phyloP scores from a whole-genome alignment of 2,329 filamentous ascomycete species.

The Pseudogymnoascus sp. region DNA sequence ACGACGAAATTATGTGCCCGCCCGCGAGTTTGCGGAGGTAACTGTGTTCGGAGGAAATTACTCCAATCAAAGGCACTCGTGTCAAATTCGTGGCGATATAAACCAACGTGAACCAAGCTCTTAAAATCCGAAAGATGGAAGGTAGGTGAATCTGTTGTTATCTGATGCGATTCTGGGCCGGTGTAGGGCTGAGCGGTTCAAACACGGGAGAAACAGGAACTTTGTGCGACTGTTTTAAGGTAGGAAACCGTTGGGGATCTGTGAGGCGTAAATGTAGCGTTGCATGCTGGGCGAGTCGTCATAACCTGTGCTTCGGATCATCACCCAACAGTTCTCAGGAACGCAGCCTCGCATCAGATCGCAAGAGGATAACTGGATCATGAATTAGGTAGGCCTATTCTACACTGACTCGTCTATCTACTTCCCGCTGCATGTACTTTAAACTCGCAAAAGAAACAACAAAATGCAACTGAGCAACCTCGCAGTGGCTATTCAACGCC shows the following conservation, averaged over 20 bases:
- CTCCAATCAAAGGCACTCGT: not conserved
- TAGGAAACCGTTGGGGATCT: constrained; percentile 8
- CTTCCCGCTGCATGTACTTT: constrained; percentile 2
- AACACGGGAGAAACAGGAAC: not conserved
- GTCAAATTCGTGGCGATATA: not conserved
- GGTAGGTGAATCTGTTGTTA: not conserved
- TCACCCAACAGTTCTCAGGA: not conserved
- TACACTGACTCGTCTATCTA: constrained; percentile 8
- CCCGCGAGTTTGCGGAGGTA: not conserved
- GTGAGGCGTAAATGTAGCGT: constrained; percentile 5
- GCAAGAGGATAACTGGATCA: constrained; percentile 4
- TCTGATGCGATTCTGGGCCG: not conserved
- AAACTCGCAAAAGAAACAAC: constrained; percentile 9
- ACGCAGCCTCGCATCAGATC: not conserved
- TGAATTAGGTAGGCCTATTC: constrained; percentile 9
- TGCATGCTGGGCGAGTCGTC: not conserved
- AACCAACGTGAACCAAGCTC: not conserved
- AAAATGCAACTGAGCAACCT: not conserved
- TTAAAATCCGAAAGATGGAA: not conserved
- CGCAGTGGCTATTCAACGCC: not conserved
- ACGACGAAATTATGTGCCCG: constrained; percentile 1
- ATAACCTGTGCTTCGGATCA: not conserved
- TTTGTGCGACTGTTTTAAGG: not conserved
- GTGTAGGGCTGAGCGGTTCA: not conserved
- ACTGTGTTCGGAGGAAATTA: not conserved